Conservation (phyloP, 805 yeast genomes). For the Cyberlindnera maritima region DNA sequence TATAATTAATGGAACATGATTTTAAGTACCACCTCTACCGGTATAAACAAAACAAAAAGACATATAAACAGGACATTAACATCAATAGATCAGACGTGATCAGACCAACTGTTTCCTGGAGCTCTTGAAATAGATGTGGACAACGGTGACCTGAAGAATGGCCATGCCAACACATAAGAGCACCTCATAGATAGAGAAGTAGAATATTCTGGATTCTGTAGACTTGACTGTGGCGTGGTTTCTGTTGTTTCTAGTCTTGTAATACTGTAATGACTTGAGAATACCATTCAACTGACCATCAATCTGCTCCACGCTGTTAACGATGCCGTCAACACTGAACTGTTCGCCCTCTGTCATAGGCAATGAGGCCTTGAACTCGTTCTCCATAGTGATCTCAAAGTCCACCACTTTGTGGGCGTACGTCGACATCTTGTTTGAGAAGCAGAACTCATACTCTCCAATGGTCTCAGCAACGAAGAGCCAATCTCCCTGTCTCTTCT, state of each 20-base stretch:
- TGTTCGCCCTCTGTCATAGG: constrained; percentile 39
- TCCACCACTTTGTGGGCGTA: constrained; percentile 74
- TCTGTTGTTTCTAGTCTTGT: constrained; percentile 86
- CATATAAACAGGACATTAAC: not conserved
- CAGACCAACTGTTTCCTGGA: constrained; percentile 56
- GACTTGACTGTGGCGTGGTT: constrained; percentile 84
- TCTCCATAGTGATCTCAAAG: constrained; percentile 56
- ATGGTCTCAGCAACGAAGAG: constrained; percentile 49
- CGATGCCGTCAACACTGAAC: constrained; percentile 43
- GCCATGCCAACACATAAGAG: constrained; percentile 75
- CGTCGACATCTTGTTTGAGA: constrained; percentile 60
- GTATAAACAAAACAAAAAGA: not conserved
- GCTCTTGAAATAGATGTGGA: constrained; percentile 69
- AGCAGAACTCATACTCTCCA: constrained; percentile 68
- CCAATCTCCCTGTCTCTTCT: constrained; percentile 64
- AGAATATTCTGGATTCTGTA: constrained; percentile 77
- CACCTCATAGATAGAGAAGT: constrained; percentile 73
- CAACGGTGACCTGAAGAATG: constrained; percentile 60
- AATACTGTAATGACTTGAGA: constrained; percentile 66
- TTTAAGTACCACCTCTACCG: too few relatives aligned
- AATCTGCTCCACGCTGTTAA: constrained; percentile 49
- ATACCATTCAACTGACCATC: constrained; percentile 58
- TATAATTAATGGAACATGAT: too few relatives aligned
- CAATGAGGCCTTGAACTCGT: constrained; percentile 32
- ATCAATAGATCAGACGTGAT: not conserved